Evolutionary conservation across 164 flowering plant genomes (phyloP).

Genomic region (Umbellularia californica): DNA sequence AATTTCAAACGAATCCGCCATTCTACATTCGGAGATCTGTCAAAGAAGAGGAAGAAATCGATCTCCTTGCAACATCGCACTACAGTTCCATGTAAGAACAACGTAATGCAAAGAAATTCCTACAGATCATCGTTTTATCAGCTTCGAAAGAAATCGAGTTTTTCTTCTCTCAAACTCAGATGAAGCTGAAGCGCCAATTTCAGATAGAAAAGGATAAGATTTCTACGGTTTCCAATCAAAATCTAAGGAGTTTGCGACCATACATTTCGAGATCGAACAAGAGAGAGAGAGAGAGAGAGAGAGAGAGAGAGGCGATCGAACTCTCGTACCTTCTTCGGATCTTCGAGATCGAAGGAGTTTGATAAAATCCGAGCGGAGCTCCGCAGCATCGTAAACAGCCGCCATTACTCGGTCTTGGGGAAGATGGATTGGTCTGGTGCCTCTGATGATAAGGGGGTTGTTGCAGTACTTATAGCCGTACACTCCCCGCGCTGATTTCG

Average conservation of each 20-base stretch:
- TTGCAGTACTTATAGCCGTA: neutral
- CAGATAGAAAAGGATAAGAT: neutral
- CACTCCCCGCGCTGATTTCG: neutral
- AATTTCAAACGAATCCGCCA: neutral
- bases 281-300: neutral
- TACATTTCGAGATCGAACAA: neutral
- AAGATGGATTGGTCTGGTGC: too few relatives aligned
- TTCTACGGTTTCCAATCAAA: neutral
- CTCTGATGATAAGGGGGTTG: neutral
- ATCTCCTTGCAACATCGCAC: too few relatives aligned
- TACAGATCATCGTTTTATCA: too few relatives aligned
- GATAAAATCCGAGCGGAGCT: slow-evolving; percentile 52
- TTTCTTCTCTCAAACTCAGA: too few relatives aligned
- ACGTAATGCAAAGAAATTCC: too few relatives aligned
- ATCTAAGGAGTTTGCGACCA: neutral
- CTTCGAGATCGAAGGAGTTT: slow-evolving; percentile 50
- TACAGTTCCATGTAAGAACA: too few relatives aligned
- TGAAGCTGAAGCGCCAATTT: too few relatives aligned
- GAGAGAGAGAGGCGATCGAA: neutral
- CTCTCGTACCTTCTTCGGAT: slow-evolving; percentile 36
- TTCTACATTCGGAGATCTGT: neutral
- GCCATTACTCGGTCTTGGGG: too few relatives aligned
- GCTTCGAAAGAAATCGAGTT: too few relatives aligned
- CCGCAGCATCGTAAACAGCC: slow-evolving; percentile 6
- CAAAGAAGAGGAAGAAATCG: neutral